These are phyloP conservation scores for Naganishia friedmannii DNA, from an alignment of 768 basidiomycete species.

Conservation along the genomic window DNA sequence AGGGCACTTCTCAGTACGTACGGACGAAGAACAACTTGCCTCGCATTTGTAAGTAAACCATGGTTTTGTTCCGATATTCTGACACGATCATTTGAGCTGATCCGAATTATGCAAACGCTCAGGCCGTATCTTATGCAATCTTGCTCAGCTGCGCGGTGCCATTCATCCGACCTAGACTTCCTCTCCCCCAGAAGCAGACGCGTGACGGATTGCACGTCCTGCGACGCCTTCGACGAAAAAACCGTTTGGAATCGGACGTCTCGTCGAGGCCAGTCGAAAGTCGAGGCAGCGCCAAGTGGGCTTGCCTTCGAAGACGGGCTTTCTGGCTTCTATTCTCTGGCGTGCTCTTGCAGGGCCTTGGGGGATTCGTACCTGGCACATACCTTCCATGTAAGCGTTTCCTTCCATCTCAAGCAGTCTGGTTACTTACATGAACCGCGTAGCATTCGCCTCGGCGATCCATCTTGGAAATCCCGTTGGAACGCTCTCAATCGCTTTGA, in stretches of 20 bases:
- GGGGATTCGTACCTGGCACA: slow-evolving; percentile 39
- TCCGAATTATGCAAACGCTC: neutral
- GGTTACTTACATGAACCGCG: neutral
- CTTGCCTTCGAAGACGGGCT: slow-evolving; percentile 24
- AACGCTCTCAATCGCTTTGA: slow-evolving; percentile 35
- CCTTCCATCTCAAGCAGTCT: neutral
- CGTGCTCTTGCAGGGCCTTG: slow-evolving; percentile 34
- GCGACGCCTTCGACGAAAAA: neutral
- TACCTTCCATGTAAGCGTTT: slow-evolving; percentile 35
- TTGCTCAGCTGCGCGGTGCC: slow-evolving; percentile 33
- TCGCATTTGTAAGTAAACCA: slow-evolving; percentile 5
- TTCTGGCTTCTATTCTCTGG: slow-evolving; percentile 38
- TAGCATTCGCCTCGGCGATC: slow-evolving; percentile 36
- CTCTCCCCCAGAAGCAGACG: slow-evolving; percentile 21
- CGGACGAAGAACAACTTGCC: slow-evolving; percentile 32
- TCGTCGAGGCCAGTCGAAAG: neutral
- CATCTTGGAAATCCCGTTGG: slow-evolving; percentile 32
- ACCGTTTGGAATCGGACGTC: neutral
- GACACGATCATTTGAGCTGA: neutral
- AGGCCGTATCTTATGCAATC: slow-evolving; percentile 34
- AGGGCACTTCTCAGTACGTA: slow-evolving; percentile 29
- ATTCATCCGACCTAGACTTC: slow-evolving; percentile 35
- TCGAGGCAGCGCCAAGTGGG: slow-evolving; percentile 32
- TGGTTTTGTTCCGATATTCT: neutral
- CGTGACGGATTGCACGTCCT: neutral